Base-by-base conservation (phyloP, 805 yeast genomes). In the Myxozyma monticola region DNA sequence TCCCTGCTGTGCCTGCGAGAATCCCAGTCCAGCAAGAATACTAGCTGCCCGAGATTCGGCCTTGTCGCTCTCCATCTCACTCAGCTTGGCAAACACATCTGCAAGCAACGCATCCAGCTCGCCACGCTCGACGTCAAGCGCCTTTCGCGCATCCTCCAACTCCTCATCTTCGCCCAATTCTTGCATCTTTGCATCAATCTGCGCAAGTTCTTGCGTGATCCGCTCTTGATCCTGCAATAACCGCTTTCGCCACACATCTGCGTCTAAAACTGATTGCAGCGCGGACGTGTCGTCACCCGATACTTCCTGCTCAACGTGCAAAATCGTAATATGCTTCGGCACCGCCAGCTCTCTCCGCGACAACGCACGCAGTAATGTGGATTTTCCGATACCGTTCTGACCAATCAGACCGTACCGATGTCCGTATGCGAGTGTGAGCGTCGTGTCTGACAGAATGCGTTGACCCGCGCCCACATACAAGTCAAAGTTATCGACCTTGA, bases 301-400 rank as follows among this genome's bases (percentile, higher is more conserved):
- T 42, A 93, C 80, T 74, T 93, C 99, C 77, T 93, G 99, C 68
- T 93, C 99, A 49, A 93, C 99, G 64, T 93, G 96, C 61, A 93
- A 76, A 68, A 93, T 87, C 1, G 98, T 87, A 57, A 93, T 91
- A 68, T 93, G 98, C 62, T 87, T 89, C 12, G 99, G 98, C 61
- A 93, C 85, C 50, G 88, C 82, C 61, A 93, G 75, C 66, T 93
- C 99, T 78, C 99, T 84, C 68, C 95, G 80, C 1, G 97, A 84
- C 46, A 93, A 73, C 0, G 99, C 99, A 60, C 88, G 78, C 66
- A 93, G 74, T 46, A 93, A 72, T 0, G 99, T 93, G 37, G 98
- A 90, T 69, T 93, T 93, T 83, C 99, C 99, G 61, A 93, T 90
- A 91, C 99, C 99, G 74, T 93, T 93, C 67, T 90, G 95, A 70